These are phyloP conservation scores for Domatiomyces globalis DNA, from an alignment of 2,329 filamentous ascomycete genomes.

Conservation along the genomic window DNA sequence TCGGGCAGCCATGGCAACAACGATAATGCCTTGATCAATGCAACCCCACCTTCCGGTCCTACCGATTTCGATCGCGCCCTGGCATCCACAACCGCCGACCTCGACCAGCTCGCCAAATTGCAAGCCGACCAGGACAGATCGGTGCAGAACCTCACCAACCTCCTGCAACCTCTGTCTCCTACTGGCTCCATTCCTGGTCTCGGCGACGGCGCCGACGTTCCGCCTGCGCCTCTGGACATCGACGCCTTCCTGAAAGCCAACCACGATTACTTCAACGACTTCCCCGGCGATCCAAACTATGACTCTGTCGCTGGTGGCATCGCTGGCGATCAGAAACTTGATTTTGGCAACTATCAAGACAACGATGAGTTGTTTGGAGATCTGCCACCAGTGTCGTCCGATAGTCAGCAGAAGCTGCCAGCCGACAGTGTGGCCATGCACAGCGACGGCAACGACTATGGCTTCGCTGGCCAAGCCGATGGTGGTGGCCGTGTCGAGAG, in stretches of 20 bases:
- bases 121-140: conserved; percentile 66
- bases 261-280: conserved; percentile 40
- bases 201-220: conserved; percentile 26
- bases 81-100: conserved; percentile 55
- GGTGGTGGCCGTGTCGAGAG: conserved; percentile 26
- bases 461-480: conserved; percentile 21
- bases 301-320: conserved; percentile 4
- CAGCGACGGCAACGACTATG: conserved; percentile 3
- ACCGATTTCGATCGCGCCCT: conserved; percentile 36
- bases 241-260: conserved; percentile 42
- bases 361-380: conserved; percentile 1
- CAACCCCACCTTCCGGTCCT: conserved; percentile 41
- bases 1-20: conserved; percentile 27
- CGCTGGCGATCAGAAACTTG: neutral
- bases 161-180: conserved; percentile 67
- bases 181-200: conserved; percentile 65
- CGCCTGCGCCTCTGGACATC: conserved; percentile 37
- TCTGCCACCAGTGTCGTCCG: neutral
- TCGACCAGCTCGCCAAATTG: conserved; percentile 64
- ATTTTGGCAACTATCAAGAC: neutral
- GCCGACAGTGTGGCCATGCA: neutral
- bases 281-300: conserved; percentile 18
- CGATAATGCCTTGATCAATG: conserved; percentile 45
- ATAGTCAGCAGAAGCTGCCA: neutral
- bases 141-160: conserved; percentile 58